These are phyloP conservation scores for Alternaria dauci DNA, from an alignment of 2,329 filamentous ascomycete species.

Conservation along the genomic window DNA sequence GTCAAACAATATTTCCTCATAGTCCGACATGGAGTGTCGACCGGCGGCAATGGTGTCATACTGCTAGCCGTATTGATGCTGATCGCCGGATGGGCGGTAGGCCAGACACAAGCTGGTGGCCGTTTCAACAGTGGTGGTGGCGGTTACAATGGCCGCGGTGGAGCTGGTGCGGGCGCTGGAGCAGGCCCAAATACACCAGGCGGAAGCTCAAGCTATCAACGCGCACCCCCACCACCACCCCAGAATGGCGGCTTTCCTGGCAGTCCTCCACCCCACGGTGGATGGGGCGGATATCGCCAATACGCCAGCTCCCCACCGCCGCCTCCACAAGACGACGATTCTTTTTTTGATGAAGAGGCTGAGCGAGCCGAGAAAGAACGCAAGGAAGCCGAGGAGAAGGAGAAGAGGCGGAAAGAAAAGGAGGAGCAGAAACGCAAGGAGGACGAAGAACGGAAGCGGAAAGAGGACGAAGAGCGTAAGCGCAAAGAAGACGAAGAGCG, in stretches of 20 bases:
- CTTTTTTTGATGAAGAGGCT: conserved; percentile 59
- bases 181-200: conserved; percentile 36
- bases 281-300: conserved; percentile 44
- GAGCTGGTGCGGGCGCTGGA: conserved; percentile 45
- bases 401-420: conserved; percentile 13
- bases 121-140: conserved; percentile 44
- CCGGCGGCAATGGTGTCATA: conserved; percentile 74
- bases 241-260: conserved; percentile 44
- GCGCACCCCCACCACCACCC: conserved; percentile 41
- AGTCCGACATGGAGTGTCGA: conserved; percentile 64
- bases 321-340: conserved; percentile 41
- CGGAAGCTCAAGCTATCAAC: conserved; percentile 40
- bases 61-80: conserved; percentile 77
- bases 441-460: not conserved
- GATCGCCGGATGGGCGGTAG: conserved; percentile 79
- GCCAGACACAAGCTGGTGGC: conserved; percentile 67
- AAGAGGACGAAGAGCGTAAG: not conserved
- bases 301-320: conserved; percentile 40
- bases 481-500: conserved; percentile 6
- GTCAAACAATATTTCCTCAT: conserved; percentile 76
- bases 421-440: conserved; percentile 10
- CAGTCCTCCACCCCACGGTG: conserved; percentile 42
- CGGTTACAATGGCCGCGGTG: conserved; percentile 37
- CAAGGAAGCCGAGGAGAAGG: conserved; percentile 18
- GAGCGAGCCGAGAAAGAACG: conserved; percentile 60